Conservation (phyloP, 1,284 basidiomycete genomes). For the Boletus smithii region DNA sequence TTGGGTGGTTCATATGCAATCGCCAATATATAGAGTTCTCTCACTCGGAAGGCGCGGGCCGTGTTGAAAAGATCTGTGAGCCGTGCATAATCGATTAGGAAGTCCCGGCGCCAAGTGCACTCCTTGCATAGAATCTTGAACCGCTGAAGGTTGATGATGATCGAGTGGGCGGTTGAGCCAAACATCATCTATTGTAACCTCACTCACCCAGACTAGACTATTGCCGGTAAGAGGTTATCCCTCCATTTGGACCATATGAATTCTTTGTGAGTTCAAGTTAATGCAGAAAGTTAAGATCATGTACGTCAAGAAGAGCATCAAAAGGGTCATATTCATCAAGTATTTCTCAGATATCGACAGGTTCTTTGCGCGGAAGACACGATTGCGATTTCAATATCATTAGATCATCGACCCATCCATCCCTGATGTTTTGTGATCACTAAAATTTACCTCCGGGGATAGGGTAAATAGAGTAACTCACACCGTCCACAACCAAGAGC, state of each 20-base stretch:
- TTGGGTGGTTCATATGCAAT: neutral
- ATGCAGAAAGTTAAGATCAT: constrained; percentile 6
- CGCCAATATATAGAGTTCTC: neutral
- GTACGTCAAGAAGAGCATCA: constrained; percentile 21
- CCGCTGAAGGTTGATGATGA: neutral
- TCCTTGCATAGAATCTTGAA: neutral
- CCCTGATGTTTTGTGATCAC: constrained; percentile 40
- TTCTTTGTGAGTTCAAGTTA: constrained; percentile 7
- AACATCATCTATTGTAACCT: neutral
- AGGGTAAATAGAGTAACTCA: constrained; percentile 31
- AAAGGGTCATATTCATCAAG: constrained; percentile 3
- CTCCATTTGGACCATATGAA: constrained; percentile 15
- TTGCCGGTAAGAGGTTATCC: constrained; percentile 8
- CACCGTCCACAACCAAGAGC: constrained; percentile 75
- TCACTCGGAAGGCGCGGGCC: constrained; percentile 13
- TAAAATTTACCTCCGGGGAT: constrained; percentile 14
- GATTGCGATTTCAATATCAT: constrained; percentile 3
- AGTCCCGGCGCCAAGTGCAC: neutral
- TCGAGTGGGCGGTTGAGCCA: neutral
- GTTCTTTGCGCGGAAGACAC: constrained; percentile 3
- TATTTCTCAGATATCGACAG: constrained; percentile 3
- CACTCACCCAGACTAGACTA: constrained; percentile 2
- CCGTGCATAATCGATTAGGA: neutral
- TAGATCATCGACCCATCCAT: constrained; percentile 59
- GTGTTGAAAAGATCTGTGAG: constrained; percentile 2